Percentiles rank a stretch among this genome's conserved stretches.
phyloP scores from a whole-genome alignment of 805 yeast genomes.

The Spathaspora gorwiae region DNA sequence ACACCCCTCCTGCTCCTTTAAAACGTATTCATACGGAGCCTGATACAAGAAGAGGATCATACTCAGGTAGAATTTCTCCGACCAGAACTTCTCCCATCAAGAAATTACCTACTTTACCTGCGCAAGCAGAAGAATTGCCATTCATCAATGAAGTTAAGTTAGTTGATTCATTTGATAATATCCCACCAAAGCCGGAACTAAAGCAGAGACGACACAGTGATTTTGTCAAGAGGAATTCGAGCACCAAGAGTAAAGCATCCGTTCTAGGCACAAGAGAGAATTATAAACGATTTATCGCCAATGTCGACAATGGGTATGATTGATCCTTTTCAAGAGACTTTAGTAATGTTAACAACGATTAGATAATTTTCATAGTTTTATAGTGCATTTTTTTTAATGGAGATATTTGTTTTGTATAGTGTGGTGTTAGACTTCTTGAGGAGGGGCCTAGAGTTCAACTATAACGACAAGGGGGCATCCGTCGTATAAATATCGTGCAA shows the following conservation, averaged over 20 bases:
- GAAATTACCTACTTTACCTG: slow-evolving; percentile 16
- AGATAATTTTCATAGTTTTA: too few relatives aligned
- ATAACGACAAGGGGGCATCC: too few relatives aligned
- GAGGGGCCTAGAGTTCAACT: too few relatives aligned
- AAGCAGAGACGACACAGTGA: neutral
- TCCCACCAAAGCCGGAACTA: neutral
- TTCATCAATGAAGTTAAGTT: slow-evolving; percentile 32
- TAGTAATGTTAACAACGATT: neutral
- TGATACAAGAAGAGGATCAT: neutral
- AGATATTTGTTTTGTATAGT: too few relatives aligned
- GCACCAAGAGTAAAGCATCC: slow-evolving; percentile 28
- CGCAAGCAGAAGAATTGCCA: slow-evolving; percentile 28
- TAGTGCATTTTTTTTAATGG: too few relatives aligned
- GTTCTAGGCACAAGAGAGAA: slow-evolving; percentile 38
- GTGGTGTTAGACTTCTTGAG: too few relatives aligned
- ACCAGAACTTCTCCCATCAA: slow-evolving; percentile 6
- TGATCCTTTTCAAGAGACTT: neutral
- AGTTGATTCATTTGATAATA: slow-evolving; percentile 11
- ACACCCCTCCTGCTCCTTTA: neutral
- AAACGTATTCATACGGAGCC: neutral
- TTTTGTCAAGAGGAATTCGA: slow-evolving; percentile 22
- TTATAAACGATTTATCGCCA: slow-evolving; percentile 34
- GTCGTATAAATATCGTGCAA: too few relatives aligned
- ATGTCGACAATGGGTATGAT: slow-evolving; percentile 11
- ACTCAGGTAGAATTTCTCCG: neutral